Base-by-base conservation (phyloP, 2,329 filamentous ascomycete species). In the Stemphylium beticola region DNA sequence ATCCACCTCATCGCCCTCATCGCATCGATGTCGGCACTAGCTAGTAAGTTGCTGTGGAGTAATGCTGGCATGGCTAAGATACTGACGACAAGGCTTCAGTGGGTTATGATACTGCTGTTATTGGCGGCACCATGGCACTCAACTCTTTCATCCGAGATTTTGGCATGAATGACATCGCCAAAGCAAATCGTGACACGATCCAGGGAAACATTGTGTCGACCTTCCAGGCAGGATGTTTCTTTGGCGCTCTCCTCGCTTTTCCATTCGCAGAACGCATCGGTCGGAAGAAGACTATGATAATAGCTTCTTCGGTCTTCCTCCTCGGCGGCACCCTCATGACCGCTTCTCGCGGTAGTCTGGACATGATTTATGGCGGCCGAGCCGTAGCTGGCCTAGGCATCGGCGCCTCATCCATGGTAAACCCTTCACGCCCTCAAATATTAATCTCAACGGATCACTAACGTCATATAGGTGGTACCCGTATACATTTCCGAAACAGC, bases 231-330 rank as follows among this genome's bases (percentile, higher is more conserved):
- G 70, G 74, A 20, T 73, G 69, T 44, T 77, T 76, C 62, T 77
- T 77, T 38, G 74, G 75, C 22, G 73, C 74, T n/a, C 65, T 77
- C 4, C 55, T 74, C 42, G 73, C 74, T 3, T 79, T 81, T 49
- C 78, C 78, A 41, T 74, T 83, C 8, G 80, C 80, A 0, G 81
- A 83, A 53, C 75, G 73, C 31, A 75, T 80, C 29, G 81, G 81
- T 14, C 79, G 80, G 7, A 79, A 80, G 57, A 78, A 76, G 52
- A 79, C 79, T 5, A 75, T 84, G 32, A 77, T 83, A 48, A 60
- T 78, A 18, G 79, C 79, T 4, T 73, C 76, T 7, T 52, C 72
- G 4, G 72, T 81, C 12, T 83, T 82, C 61, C 62, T 77, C 4
- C 61, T 77, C 1, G 76, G 76, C 22, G 76, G 73, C 4, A 74